These are phyloP conservation scores for Penicillium sp. DNA, from an alignment of 2,329 filamentous ascomycete genomes.

Conservation along the genomic window DNA sequence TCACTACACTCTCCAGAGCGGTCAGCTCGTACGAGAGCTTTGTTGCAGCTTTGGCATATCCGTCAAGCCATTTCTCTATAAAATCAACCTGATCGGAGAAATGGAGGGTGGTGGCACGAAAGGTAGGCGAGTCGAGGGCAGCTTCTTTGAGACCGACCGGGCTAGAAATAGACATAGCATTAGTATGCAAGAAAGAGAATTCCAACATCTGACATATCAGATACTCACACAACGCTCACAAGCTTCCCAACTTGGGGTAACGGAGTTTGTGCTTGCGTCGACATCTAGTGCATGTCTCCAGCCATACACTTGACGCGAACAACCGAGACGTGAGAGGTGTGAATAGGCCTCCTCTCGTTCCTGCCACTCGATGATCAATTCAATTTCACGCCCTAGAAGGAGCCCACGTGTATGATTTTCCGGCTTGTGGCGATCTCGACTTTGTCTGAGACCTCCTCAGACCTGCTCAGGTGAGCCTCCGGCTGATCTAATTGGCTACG, in stretches of 20 bases:
- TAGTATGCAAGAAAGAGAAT: slow-evolving; percentile 4
- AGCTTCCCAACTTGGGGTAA: slow-evolving; percentile 38
- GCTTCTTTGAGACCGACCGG: slow-evolving; percentile 90
- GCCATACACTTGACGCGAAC: slow-evolving; percentile 27
- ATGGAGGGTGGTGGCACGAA: slow-evolving; percentile 75
- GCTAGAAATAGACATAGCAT: slow-evolving; percentile 30
- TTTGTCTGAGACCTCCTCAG: slow-evolving; percentile 11
- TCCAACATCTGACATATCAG: too few species aligned
- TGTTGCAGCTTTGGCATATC: slow-evolving; percentile 54
- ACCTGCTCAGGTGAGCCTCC: slow-evolving; percentile 11
- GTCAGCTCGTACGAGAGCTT: slow-evolving; percentile 58
- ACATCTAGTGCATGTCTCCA: slow-evolving; percentile 35
- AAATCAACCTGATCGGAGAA: slow-evolving; percentile 86
- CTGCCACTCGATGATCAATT: slow-evolving; percentile 5
- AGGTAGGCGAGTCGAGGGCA: slow-evolving; percentile 89
- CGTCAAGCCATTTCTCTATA: slow-evolving; percentile 84
- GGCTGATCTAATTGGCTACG: slow-evolving; percentile 32
- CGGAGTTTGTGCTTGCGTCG: slow-evolving; percentile 31
- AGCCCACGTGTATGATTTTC: slow-evolving; percentile 14
- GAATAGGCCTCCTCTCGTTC: neutral
- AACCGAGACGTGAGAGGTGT: neutral
- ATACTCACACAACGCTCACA: slow-evolving; percentile 40
- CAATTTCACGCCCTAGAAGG: slow-evolving; percentile 7
- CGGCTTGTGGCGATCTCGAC: slow-evolving; percentile 9
- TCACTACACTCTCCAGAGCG: slow-evolving; percentile 69